phyloP scores from a whole-genome alignment of 108 stramenopile genomes.

The Phaeodactylum tricornutum region DNA sequence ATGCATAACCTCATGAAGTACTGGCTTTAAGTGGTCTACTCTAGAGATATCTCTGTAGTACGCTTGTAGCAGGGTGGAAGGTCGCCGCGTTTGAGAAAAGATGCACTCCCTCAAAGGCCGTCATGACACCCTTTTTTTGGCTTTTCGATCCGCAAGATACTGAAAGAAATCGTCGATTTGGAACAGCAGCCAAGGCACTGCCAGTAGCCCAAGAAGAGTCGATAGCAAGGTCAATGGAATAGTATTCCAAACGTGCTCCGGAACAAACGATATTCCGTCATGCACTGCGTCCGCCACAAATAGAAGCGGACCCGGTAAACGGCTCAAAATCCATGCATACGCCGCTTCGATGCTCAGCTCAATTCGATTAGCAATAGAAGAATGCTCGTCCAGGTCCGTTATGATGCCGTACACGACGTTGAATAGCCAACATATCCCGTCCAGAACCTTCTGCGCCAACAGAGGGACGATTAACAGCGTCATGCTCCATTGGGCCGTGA shows the following conservation, averaged over 20 bases:
- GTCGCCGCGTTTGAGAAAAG: no score
- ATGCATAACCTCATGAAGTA: no score
- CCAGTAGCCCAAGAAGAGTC: constrained; percentile 29
- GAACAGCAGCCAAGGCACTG: constrained; percentile 40
- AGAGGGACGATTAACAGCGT: constrained; percentile 63
- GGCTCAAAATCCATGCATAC: constrained; percentile 20
- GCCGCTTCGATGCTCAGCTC: constrained; percentile 8
- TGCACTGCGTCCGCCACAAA: constrained; percentile 18
- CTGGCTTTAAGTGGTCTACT: no score
- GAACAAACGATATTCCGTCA: constrained; percentile 16
- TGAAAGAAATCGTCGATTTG: constrained; percentile 65
- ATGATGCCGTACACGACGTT: neutral
- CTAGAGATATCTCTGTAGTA: no score
- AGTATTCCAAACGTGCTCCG: constrained; percentile 40
- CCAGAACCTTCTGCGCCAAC: constrained; percentile 34
- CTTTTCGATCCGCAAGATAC: constrained; percentile 23
- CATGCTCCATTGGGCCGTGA: constrained; percentile 57
- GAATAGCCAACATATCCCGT: constrained; percentile 11
- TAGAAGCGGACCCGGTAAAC: constrained; percentile 17
- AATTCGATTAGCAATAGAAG: constrained; percentile 1
- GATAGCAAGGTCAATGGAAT: constrained; percentile 53
- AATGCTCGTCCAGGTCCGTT: constrained; percentile 9
- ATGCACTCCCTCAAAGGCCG: no score
- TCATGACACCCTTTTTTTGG: no score
- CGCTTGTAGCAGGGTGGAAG: no score